Base-by-base conservation (phyloP, 73 alveolate species). In the Halteria grandinella region DNA sequence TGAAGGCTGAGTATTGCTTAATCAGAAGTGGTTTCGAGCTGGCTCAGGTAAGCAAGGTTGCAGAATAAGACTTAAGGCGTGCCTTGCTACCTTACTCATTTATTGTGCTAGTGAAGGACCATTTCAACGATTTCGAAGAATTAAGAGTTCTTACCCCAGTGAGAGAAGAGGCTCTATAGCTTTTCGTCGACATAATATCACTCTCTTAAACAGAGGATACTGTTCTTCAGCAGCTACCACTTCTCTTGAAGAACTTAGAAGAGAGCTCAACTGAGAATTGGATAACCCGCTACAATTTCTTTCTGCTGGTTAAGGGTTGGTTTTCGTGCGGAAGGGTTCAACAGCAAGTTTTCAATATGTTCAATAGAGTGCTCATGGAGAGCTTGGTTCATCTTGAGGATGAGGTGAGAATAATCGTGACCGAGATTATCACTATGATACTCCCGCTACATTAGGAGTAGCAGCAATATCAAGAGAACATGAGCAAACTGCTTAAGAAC, bases 371-470 rank as follows among this genome's bases (percentile, higher is more conserved):
- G 24, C 36, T 66, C 18, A 66, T 66, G 23, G 80, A 55, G 41
- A 29, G 45, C 20, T 53, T 76, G 0, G 73, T 62, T 27, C 39
- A 70, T 12, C 70, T 54, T 27, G 90, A 80, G 55, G 90, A 80
- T 53, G 90, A 80, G 27, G 85, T 51, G 12, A 80, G 47, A 63
- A 80, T 80, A 32, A 44, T 80, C 17, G 79, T 75, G 6, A 66
- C 75, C 37, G 90, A 80, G 32, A 20, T 64, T 5, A 58, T 69
- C 21, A 47, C 69, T 31, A 62, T 48, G n/a, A 52, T 80, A 52
- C 32, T 80, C 11, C 69, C 39, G 37, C 20, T 12, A 39, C 29
- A 69, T 69, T 11, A 23, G 28, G n/a, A 29, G 1, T 29, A 33
- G 23, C 0, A 17, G 10, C 82, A 47, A n/a, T 33, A 41, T 36